Evolutionary conservation across 345 rosid genomes (phyloP), one percentile per base, ranked within the genome.

Genomic region (Streptanthus diversifolius): DNA sequence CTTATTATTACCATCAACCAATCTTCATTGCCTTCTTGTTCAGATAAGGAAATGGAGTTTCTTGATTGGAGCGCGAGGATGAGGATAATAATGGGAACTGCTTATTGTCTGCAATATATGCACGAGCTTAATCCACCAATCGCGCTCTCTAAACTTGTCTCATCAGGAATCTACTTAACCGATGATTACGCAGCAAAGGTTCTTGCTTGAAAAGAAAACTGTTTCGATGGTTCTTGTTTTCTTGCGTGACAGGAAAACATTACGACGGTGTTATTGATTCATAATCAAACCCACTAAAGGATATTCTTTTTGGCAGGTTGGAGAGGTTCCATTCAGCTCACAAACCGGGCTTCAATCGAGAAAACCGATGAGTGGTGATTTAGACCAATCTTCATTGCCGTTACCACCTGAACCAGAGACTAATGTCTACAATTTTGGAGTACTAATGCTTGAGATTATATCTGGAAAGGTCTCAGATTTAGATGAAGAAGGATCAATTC

Each of bases 141-240:
- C 36, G 61, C 85, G 2, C 98, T 87, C 70, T 54, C 84, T 33
- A 68, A 62, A 41, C 69, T 95, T 71, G 63, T 24, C 70, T 82
- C 95, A 35, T 63, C 55, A 35, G 14, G 64, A 19, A 78, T 95
- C 75, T 81, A 64, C 79, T 79, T 91, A 67, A 90, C 99, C 1
- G 96, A 95, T 75, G 99, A 95, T 75, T 91, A 89, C 51, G 99
- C 99, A 27, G 88, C 96, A 5, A 95, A 95, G 98, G 99, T 52
- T 53, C 69, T 76, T 49, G 67, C 37, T 49, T 5, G 1, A 43
- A 33, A 58, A 47, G 39, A 44, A 70, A 70, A 32, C 29, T 57
- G 11, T 30, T 29, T 57, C 4, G 54, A 10, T 48, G 29, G 22
- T 51, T 52, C 29, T 52, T 24, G 11, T 7, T 75, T 69, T 61